Evolutionary conservation across 805 yeast genomes (phyloP), one percentile per base, ranked within the genome.

Genomic region (Saturnispora diversa): DNA sequence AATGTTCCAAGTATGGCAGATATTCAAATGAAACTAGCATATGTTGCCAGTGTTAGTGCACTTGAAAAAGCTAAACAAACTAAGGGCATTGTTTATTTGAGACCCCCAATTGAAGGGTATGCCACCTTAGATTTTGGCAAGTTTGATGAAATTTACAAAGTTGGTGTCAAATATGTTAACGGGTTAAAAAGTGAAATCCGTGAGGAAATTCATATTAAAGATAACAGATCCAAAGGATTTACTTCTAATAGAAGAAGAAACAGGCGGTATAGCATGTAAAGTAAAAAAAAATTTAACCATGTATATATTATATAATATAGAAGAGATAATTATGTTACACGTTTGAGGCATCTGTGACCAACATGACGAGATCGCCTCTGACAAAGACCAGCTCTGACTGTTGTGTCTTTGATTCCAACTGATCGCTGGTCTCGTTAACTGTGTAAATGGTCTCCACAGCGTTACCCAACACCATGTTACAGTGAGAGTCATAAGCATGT

Each of bases 291-390:
- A 25, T 19, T 30, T 19, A 19, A 30, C 11, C 37, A 40, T 32
- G 15, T 23, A 15, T 9, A 17, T 32, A 19, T 17, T 16, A 26
- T 22, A 28, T 20, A 27, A 21, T 20, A 25, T 17, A 24, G 25
- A 26, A 37, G 13, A 32, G 26, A 24, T 31, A 20, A 35, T 33
- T n/a, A 25, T 20, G 7, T 49, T 32, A 55, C 30, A 53, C 47
- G 32, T 55, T 55, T 5, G 56, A 44, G 12, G 57, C 59, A 44
- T 59, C 64, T 17, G 58, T 77, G 40, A 92, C 80, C 50, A 88
- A 70, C 37, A 94, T 85, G 32, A 92, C 97, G 3, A 94, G 79
- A 63, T 92, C 98, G n/a, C 99, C 99, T 66, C 99, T 80, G 12
- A 92, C 88, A 63, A 90, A 90, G 31, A 92, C 78, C 87, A 92